Evolutionary conservation across 768 basidiomycete genomes (phyloP), one percentile per base, ranked within the genome.

Genomic region (Hypholoma fasciculare): DNA sequence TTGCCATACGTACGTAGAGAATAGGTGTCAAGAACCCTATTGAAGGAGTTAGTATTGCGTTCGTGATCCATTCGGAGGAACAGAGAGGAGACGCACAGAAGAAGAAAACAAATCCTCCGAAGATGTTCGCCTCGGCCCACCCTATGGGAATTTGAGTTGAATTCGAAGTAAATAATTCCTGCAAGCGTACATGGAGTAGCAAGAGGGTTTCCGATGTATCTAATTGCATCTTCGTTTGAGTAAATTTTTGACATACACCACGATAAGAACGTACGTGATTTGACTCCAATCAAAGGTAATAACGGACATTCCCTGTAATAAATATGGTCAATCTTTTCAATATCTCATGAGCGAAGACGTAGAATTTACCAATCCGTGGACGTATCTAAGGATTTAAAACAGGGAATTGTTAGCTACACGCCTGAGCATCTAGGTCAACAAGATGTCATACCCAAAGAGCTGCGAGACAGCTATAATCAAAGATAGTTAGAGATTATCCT

Each of bases 41-140:
- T 46, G 14, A n/a, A 19, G 11, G 19, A n/a, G n/a, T 26, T 19
- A 4, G 17, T 38, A 12, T 16, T n/a, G 7, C 20, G 20, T 4
- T 14, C 54, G 43, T 8, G 1, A 6, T 13, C 27, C 9, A 34
- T 34, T 34, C 30, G 30, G 9, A 46, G 11, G 36, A 1, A 5
- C 23, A 23, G 23, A 23, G 23, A 23, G 23, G 4, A 23, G 23
- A 63, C 76, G 48, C 49, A 76, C 85, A 91, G 72, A 84, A 87
- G 74, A 90, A 82, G 70, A 87, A 77, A 2, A 85, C 70, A 61
- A 90, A 85, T 37, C 86, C 83, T 34, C 65, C 71, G 4, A 79
- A 73, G 53, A 90, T 75, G 69, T 90, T 90, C 2, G 84, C 88
- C 63, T 86, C 82, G 3, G 87, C 87, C 88, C 88, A 90, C 87